Evolutionary conservation across 73 alveolate genomes (phyloP).

Genomic region (Halteria grandinella): DNA sequence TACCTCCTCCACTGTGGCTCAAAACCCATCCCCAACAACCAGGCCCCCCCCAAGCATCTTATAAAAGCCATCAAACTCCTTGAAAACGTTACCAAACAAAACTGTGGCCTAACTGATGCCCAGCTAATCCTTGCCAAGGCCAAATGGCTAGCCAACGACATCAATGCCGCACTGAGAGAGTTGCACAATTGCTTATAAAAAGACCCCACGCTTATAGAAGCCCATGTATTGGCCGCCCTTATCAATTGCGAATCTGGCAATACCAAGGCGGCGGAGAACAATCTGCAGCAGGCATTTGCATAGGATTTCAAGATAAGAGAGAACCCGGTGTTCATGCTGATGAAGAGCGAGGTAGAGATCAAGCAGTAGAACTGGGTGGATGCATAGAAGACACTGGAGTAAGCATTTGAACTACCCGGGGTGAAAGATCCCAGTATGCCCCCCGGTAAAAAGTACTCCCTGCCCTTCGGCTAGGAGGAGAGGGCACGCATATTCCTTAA

Average conservation of each 20-base stretch:
- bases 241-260: constrained; percentile 77
- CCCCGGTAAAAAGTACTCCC: constrained; percentile 52
- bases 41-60: constrained; percentile 72
- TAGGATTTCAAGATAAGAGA: constrained; percentile 84
- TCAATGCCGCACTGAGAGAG: constrained; percentile 73
- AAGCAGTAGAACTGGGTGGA: constrained; percentile 64
- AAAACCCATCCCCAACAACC: constrained; percentile 63
- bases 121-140: constrained; percentile 85
- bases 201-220: constrained; percentile 90
- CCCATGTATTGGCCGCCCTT: constrained; percentile 81
- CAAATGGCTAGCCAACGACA: constrained; percentile 78
- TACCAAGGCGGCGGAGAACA: constrained; percentile 75
- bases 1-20: constrained; percentile 78
- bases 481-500: constrained; percentile 76
- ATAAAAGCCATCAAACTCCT: constrained; percentile 85
- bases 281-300: constrained; percentile 88
- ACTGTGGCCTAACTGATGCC: constrained; percentile 87
- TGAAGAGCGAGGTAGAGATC: constrained; percentile 85
- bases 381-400: constrained; percentile 75
- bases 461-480: constrained; percentile 77
- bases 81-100: constrained; percentile 83
- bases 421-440: constrained; percentile 52
- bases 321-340: constrained; percentile 88
- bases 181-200: constrained; percentile 66
- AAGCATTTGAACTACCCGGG: constrained; percentile 70